A percentile compares a stretch with the other conserved stretches of the same genome.
Evolutionary conservation across 202 grass and related monocot genomes (phyloP).

Genomic region (Panicum virgatum): DNA sequence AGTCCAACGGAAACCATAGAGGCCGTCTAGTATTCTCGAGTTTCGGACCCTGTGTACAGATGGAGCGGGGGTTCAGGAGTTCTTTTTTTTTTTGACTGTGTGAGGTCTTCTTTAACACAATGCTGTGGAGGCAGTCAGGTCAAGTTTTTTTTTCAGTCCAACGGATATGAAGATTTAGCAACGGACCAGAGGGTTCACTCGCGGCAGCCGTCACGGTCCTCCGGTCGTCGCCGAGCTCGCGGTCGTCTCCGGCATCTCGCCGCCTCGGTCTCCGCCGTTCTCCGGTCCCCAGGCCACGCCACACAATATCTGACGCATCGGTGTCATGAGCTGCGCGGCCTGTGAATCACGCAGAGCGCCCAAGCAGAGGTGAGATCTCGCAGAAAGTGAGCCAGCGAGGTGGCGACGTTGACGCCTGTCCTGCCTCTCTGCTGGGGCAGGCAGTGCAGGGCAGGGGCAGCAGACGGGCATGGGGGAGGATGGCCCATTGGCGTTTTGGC

Average conservation of each 20-base stretch:
- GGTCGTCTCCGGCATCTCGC: not conserved
- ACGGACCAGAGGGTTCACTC: not conserved
- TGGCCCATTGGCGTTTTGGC: slow-evolving; percentile 22
- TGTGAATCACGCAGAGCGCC: not conserved
- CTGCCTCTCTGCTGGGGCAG: not conserved
- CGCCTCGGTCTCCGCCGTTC: not conserved
- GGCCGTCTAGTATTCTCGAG: no score
- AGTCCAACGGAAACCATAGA: no score
- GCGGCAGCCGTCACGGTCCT: not conserved
- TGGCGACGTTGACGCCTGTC: not conserved
- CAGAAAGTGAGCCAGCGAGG: not conserved
- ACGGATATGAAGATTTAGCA: no score
- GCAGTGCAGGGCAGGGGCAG: not conserved
- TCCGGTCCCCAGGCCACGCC: not conserved
- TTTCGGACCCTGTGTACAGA: no score
- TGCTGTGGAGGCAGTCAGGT: no score
- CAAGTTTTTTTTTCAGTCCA: no score
- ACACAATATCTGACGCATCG: not conserved
- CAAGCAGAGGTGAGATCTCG: not conserved
- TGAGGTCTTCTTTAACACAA: no score
- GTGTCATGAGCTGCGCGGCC: not conserved
- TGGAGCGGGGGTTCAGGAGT: no score
- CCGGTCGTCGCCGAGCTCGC: not conserved
- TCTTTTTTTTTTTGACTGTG: no score
- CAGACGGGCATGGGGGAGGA: not conserved